phyloP scores from a whole-genome alignment of 805 yeast species.

The Kodamaea neixiangensis region DNA sequence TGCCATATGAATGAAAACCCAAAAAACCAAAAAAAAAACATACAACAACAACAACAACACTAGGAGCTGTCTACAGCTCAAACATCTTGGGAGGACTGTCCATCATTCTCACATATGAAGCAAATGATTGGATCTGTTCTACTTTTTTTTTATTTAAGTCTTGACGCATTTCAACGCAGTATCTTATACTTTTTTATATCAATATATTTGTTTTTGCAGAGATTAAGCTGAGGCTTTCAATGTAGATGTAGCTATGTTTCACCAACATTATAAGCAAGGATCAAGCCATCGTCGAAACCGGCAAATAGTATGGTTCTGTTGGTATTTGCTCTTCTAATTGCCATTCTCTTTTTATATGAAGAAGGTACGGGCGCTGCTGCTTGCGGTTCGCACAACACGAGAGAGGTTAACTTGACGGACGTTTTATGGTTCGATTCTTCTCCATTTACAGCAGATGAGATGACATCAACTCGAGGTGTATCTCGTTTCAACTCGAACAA shows the following conservation, averaged over 20 bases:
- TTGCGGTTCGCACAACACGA: not conserved
- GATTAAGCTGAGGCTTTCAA: not conserved
- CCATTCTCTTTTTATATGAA: conserved; percentile 1
- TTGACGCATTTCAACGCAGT: conserved; percentile 4
- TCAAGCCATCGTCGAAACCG: conserved; percentile 59
- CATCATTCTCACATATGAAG: not conserved
- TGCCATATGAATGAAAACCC: conserved; percentile 1
- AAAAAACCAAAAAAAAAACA: conserved; percentile 6
- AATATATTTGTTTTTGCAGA: conserved; percentile 1
- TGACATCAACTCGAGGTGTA: conserved; percentile 1
- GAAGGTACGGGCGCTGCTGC: not conserved
- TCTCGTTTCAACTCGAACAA: not conserved
- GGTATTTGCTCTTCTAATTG: conserved; percentile 10
- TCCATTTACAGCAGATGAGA: not conserved
- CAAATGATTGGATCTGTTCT: not conserved
- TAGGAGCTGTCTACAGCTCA: not conserved
- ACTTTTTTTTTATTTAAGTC: not conserved
- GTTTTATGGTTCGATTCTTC: not conserved
- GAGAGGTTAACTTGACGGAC: conserved; percentile 2
- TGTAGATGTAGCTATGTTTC: not conserved
- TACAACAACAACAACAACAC: not conserved
- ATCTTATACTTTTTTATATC: not conserved
- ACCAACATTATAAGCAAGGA: conserved; percentile 37
- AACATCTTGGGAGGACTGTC: not conserved
- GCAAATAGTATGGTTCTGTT: conserved; percentile 38